Evolutionary conservation across 208 protist genomes (phyloP).

Genomic region (Trypanosoma caninum): DNA sequence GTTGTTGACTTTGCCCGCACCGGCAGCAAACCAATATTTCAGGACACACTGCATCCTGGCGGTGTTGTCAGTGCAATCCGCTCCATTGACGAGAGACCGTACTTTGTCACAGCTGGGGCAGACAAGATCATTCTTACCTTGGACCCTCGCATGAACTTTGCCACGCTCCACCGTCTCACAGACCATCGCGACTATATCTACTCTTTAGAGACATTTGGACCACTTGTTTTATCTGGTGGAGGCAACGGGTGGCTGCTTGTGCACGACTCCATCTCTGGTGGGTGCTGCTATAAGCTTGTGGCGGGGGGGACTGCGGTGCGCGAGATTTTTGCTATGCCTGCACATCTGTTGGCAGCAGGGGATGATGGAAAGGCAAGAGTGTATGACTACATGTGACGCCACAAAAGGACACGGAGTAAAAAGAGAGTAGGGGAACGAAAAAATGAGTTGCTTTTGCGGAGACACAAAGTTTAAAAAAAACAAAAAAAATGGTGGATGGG

Average conservation of each 20-base stretch:
- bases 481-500: neutral
- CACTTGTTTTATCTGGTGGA: conserved; percentile 59
- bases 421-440: conserved; percentile 5
- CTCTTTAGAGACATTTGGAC: conserved; percentile 60
- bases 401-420: neutral
- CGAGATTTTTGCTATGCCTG: conserved; percentile 49
- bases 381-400: conserved; percentile 41
- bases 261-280: conserved; percentile 55
- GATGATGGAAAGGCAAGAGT: conserved; percentile 87
- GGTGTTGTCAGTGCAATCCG: conserved; percentile 69
- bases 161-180: conserved; percentile 34
- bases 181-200: conserved; percentile 85
- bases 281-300: conserved; percentile 75
- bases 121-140: conserved; percentile 68
- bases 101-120: conserved; percentile 74
- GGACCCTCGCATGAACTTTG: conserved; percentile 57
- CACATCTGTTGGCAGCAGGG: conserved; percentile 53
- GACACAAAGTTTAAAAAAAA: neutral
- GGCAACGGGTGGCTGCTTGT: conserved; percentile 84
- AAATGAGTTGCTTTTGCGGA: too few species aligned
- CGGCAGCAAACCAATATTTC: conserved; percentile 40
- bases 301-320: conserved; percentile 71
- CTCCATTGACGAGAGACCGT: conserved; percentile 28
- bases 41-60: conserved; percentile 58
- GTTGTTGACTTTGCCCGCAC: conserved; percentile 54